Conservation (phyloP, 768 basidiomycete genomes). For the Tylopilus subfusipes region DNA sequence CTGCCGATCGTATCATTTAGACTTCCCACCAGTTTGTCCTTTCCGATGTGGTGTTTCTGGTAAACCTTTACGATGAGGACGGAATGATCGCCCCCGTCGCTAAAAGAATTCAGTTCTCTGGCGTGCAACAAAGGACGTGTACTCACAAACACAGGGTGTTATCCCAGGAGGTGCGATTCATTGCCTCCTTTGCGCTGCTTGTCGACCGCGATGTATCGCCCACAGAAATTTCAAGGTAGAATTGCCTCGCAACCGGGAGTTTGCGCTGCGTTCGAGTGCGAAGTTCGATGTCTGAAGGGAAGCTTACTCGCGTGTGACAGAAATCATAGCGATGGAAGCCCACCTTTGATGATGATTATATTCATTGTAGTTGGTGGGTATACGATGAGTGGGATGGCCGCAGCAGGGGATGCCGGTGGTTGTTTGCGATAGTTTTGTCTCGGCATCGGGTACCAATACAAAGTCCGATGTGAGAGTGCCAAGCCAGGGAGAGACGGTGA, state of each 20-base stretch:
- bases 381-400: no score
- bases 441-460: not conserved
- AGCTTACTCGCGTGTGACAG: no score
- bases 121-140: not conserved
- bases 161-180: not conserved
- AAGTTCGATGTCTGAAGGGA: conserved; percentile 1
- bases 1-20: not conserved
- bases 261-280: not conserved
- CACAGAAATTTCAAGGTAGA: not conserved
- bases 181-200: not conserved
- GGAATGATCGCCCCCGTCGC: not conserved
- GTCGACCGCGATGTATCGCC: not conserved
- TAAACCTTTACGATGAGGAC: not conserved
- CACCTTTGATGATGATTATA: conserved; percentile 1
- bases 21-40: not conserved
- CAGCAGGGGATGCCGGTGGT: no score
- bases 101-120: not conserved
- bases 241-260: not conserved
- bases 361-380: not conserved
- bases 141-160: not conserved
- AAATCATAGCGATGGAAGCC: no score
- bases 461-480: not conserved
- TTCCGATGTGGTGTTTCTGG: not conserved
- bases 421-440: not conserved
- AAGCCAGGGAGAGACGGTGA: not conserved